These are phyloP conservation scores for Ophiostoma fasciatum DNA, from an alignment of 2,329 filamentous ascomycete genomes.

Conservation along the genomic window DNA sequence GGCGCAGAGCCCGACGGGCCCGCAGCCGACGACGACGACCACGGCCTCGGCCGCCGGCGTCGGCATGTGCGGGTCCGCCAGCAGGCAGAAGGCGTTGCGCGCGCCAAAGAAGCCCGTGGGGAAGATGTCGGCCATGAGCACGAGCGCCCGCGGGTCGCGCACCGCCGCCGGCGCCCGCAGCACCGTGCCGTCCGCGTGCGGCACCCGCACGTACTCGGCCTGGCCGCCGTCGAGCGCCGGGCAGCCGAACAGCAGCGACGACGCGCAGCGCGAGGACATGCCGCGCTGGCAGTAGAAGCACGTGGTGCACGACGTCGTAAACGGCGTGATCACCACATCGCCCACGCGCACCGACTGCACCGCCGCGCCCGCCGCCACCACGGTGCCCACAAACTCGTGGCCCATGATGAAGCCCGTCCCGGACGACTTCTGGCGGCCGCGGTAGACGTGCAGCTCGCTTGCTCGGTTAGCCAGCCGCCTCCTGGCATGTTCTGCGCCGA, in stretches of 20 bases:
- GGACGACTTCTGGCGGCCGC: conserved; percentile 63
- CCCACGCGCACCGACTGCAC: conserved; percentile 58
- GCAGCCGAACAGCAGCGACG: conserved; percentile 57
- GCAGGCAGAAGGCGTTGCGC: conserved; percentile 56
- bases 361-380: conserved; percentile 50
- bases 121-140: conserved; percentile 90
- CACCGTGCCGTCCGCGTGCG: conserved; percentile 67
- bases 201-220: conserved; percentile 70
- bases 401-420: conserved; percentile 53
- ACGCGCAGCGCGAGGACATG: conserved; percentile 61
- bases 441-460: conserved; percentile 75
- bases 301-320: conserved; percentile 61
- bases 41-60: conserved; percentile 47
- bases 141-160: conserved; percentile 56
- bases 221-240: conserved; percentile 59
- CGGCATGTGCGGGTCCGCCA: conserved; percentile 32
- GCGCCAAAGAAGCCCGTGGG: conserved; percentile 78
- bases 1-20: conserved; percentile 73
- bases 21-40: conserved; percentile 72
- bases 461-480: no score
- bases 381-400: conserved; percentile 73
- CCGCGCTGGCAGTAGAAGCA: conserved; percentile 79
- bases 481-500: no score
- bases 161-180: conserved; percentile 58
- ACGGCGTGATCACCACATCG: conserved; percentile 69